Evolutionary conservation across 2,329 filamentous ascomycete species (phyloP).

Genomic region (Neonectria neomacrospora): DNA sequence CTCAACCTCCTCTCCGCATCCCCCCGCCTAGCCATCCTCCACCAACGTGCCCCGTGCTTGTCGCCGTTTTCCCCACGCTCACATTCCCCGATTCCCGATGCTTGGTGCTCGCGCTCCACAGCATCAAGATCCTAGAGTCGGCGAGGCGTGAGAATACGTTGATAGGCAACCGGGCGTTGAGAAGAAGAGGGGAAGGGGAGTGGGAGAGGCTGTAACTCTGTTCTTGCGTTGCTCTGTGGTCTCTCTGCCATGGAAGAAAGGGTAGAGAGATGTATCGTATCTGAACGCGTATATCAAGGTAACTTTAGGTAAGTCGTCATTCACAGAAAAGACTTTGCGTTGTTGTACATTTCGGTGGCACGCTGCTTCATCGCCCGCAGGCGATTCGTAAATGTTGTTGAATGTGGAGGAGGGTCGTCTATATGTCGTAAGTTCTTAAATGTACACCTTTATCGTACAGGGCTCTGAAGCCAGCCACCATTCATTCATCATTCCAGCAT

Average conservation of each 20-base stretch:
- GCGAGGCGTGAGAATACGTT: slow-evolving; percentile 2
- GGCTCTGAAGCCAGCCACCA: slow-evolving; percentile 13
- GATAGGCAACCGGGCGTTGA: slow-evolving; percentile 10
- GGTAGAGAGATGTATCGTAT: slow-evolving; percentile 73
- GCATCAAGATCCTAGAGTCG: slow-evolving; percentile 27
- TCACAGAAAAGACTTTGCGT: neutral
- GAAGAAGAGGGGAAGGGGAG: slow-evolving; percentile 8
- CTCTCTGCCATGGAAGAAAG: slow-evolving; percentile 62
- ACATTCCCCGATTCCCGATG: slow-evolving; percentile 17
- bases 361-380: slow-evolving; percentile 1
- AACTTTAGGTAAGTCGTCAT: neutral
- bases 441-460: slow-evolving; percentile 43
- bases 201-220: slow-evolving; percentile 46
- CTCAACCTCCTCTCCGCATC: slow-evolving; percentile 38
- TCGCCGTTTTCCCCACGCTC: slow-evolving; percentile 12
- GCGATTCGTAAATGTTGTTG: slow-evolving; percentile 14
- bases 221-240: slow-evolving; percentile 72
- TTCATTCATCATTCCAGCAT: slow-evolving; percentile 24
- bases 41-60: slow-evolving; percentile 10
- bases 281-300: slow-evolving; percentile 61
- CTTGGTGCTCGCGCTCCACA: slow-evolving; percentile 49
- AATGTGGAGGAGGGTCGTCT: slow-evolving; percentile 44
- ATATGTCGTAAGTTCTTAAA: slow-evolving; percentile 42
- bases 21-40: slow-evolving; percentile 5
- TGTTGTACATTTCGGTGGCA: neutral